Conservation (phyloP, 306 rosid species). For the Quercus engelmannii region DNA sequence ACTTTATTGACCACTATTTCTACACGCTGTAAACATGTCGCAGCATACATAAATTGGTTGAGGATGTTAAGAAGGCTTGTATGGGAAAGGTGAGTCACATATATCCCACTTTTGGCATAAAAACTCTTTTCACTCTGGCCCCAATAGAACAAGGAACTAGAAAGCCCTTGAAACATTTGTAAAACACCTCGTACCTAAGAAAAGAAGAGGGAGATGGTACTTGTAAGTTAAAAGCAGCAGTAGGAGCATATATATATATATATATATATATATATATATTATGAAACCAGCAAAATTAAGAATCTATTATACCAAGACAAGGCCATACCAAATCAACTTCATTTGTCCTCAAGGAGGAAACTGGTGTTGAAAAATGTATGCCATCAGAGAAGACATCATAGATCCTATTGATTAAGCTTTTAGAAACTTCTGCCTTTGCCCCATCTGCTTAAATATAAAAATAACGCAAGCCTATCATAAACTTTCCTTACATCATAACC, state of each 20-base stretch:
- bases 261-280: background rate
- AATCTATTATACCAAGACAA: background rate
- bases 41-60: constrained; percentile 68
- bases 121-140: constrained; percentile 41
- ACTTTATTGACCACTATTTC: constrained; percentile 37
- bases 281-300: background rate
- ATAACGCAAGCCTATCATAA: background rate
- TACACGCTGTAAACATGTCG: constrained; percentile 72
- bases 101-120: constrained; percentile 52
- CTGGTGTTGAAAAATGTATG: constrained; percentile 64
- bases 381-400: constrained; percentile 52
- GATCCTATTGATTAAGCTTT: constrained; percentile 57
- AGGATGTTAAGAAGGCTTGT: constrained; percentile 61
- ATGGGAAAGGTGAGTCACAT: constrained; percentile 63
- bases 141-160: constrained; percentile 70
- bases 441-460: constrained; percentile 32
- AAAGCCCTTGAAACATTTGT: constrained; percentile 87
- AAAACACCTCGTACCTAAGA: constrained; percentile 80
- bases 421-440: constrained; percentile 40
- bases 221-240: constrained; percentile 6
- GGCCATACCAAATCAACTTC: constrained; percentile 68
- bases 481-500: no score
- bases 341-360: constrained; percentile 56
- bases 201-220: background rate
- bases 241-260: background rate